phyloP scores from a whole-genome alignment of 163 green algal species.

The Smithsoniella earleae region DNA sequence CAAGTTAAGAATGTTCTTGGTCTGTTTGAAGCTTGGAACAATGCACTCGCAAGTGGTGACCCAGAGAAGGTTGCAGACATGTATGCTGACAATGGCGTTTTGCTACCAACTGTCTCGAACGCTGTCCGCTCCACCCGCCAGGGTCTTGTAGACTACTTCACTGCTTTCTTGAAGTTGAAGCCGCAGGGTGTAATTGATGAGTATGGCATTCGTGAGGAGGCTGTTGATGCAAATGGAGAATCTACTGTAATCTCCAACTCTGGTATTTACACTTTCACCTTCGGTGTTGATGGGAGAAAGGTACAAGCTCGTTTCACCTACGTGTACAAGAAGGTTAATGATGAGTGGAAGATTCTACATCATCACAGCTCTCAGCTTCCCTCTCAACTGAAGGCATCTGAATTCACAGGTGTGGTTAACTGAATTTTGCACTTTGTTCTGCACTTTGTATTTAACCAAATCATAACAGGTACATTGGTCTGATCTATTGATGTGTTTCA shows the following conservation, averaged over 20 bases:
- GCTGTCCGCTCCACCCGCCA: conserved; percentile 34
- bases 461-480: too few species aligned
- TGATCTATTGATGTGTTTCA: neutral
- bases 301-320: conserved; percentile 37
- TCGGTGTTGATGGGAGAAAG: conserved; percentile 6
- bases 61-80: conserved; percentile 35
- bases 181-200: conserved; percentile 29
- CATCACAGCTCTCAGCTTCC: conserved; percentile 38
- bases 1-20: conserved; percentile 20
- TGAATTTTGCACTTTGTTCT: too few species aligned
- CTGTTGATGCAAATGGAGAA: neutral
- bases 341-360: conserved; percentile 35
- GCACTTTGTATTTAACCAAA: too few species aligned
- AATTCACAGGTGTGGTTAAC: conserved; percentile 25
- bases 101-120: conserved; percentile 42
- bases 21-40: conserved; percentile 37
- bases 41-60: conserved; percentile 33
- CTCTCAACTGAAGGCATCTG: conserved; percentile 2
- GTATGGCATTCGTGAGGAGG: conserved; percentile 20
- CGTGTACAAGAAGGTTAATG: conserved; percentile 36
- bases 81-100: conserved; percentile 36
- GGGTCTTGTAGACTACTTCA: conserved; percentile 37
- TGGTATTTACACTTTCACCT: conserved; percentile 36
- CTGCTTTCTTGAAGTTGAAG: conserved; percentile 36
- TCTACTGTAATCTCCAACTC: conserved; percentile 35